Evolutionary conservation across 1,139 yeast genomes (phyloP), one percentile per base, ranked within the genome.

Genomic region (Pichia sp.): DNA sequence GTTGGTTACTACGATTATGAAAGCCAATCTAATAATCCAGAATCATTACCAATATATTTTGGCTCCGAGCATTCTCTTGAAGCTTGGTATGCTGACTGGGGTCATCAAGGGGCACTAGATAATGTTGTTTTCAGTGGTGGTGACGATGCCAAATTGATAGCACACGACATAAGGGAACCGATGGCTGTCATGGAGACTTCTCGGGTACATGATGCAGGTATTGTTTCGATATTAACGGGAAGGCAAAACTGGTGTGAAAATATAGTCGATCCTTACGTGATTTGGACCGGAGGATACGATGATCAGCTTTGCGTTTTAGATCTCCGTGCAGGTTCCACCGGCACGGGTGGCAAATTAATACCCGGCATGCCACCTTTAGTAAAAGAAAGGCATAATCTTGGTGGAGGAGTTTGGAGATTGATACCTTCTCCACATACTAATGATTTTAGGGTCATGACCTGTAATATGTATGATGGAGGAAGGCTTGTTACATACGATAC

Each of bases 381-480:
- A 1, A 58, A 66, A 5, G 65, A 72, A 22, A 70, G 71, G 47
- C 70, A 74, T 40, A 79, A 85, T 49, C 71, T 91, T 1, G 93
- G 91, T 0, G 98, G 98, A 7, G 99, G 99, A 1, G 98, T 91
- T 2, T 93, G 99, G 99, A 73, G 96, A 59, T 74, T 93, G 52
- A 70, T 83, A 2, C 96, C 96, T 2, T 72, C 78, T 39, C 83
- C 85, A 0, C 52, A 57, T 1, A 58, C 59, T 2, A 62, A 64
- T 12, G 55, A 54, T 31, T 65, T 76, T 48, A 65, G 79, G 53
- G 72, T 91, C 0, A 70, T 91, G 50, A 82, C 83, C 0, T 91
- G 98, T 64, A 89, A 97, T 64, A 93, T 93, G 98, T 91, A 93
- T 62, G 93, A 89, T 61, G 99, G 99, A 13, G 96, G 96, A 0